phyloP scores from a whole-genome alignment of 2,329 filamentous ascomycete genomes.

The Fusarium bactridioides region DNA sequence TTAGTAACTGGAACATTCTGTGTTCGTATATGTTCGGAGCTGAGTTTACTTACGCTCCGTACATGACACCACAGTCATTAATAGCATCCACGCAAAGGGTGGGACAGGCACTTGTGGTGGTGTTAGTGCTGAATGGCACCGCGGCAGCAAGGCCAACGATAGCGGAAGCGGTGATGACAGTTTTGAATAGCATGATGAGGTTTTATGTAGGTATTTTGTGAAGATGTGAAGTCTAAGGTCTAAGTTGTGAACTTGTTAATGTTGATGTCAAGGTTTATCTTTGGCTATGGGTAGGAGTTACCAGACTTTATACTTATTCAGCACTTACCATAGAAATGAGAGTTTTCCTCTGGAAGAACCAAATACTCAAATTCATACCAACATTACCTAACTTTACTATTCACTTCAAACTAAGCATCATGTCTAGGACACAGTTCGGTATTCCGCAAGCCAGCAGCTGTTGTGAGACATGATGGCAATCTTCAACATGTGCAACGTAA shows the following conservation, averaged over 20 bases:
- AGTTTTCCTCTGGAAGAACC: not conserved
- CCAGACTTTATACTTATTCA: conserved; percentile 4
- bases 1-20: not conserved
- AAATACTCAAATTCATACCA: not conserved
- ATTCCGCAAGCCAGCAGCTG: not conserved
- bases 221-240: not conserved
- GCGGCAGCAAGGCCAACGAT: conserved; percentile 17
- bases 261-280: not conserved
- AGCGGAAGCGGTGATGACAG: conserved; percentile 4
- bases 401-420: not conserved
- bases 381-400: not conserved
- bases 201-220: not conserved
- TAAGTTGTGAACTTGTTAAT: not conserved
- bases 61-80: conserved; percentile 40
- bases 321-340: not conserved
- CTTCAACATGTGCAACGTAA: not conserved
- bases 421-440: not conserved
- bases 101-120: not conserved
- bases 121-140: not conserved
- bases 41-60: conserved; percentile 37
- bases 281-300: not conserved
- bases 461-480: not conserved
- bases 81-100: conserved; percentile 41
- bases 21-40: not conserved
- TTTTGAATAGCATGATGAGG: conserved; percentile 18